Base-by-base conservation (phyloP, 352 stramenopile species). In the Pythium volutum region DNA sequence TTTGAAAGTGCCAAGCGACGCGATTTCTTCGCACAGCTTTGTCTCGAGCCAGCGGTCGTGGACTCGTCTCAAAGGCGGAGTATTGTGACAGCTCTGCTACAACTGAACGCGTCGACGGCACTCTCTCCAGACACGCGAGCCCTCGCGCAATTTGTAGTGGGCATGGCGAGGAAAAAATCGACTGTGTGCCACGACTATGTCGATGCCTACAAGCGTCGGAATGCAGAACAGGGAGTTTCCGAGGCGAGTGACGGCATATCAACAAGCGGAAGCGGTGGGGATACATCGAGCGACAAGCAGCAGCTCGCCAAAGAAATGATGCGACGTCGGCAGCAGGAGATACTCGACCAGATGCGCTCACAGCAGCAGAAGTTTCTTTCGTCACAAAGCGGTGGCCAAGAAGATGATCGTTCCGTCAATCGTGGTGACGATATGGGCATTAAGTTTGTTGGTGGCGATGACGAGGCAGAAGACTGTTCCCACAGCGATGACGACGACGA, bases 291-390 rank as follows among this genome's bases (percentile, higher is more conserved):
- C 25, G 52, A 75, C 27, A 61, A 69, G 48, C 64, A 71, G 18
- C 42, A 58, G 29, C 71, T 58, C 20, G 75, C 76, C 18, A 88
- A 85, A 52, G 82, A 89, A 29, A 74, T 78, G 70, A 87, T 88
- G 74, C 69, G 66, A 27, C 60, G 48, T 18, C 71, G 83, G 12
- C 84, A 94, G 46, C 75, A 90, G 45, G 69, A 80, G 52, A 88
- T 94, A 38, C 46, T 94, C 23, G 79, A 80, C 23, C 79, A 73
- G 43, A 89, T 94, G 78, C 73, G 79, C 12, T 81, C 73, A 1
- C 78, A 92, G 45, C 84, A 94, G 60, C 79, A 80, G 67, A 73
- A 88, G 55, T 93, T 91, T 55, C 55, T 89, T 23, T 81, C 71
- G 29, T 74, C 77, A 2, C 77, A 83, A n/a, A 77, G 34, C 29